Base-by-base conservation (phyloP, 2,329 filamentous ascomycete species). In the Trichoderma simmonsii region DNA sequence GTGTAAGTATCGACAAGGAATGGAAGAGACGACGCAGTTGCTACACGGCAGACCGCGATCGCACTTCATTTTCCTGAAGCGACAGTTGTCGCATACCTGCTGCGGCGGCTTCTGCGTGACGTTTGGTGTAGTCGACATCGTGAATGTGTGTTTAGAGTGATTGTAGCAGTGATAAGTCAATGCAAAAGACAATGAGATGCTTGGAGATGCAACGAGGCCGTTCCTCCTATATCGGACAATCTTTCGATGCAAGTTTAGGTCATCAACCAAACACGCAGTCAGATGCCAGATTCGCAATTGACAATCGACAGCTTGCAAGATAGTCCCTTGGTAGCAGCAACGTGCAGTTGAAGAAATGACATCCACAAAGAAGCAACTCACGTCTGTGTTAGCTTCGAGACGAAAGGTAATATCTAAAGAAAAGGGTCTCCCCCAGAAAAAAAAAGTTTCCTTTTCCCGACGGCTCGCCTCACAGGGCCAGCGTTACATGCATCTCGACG, bases 21-120 rank as follows among this genome's bases (percentile, higher is more conserved):
- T 73, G n/a, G 75, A 73, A 4, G 75, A 75, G 32, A 74, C 66
- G 65, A 75, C 71, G 74, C 79, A 80, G 61, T 77, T 79, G 70
- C 73, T 76, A 65, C 78, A 80, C 8, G 78, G 79, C 30, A 75
- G 59, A 3, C 75, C 77, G 14, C 79, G 78, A 70, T 81, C 79
- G 66, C 79, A 81, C 69, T 79, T 81, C 65, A 80, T 78, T 70
- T 81, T 81, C 68, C 79, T 76, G 60, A 76, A 79, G 54, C 78
- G 78, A 54, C 78, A 79, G 70, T 76, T 79, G 60, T 79, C 78
- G 72, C 78, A 79, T 7, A 78, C 77, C 61, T 79, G 78, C 32
- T 71, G 68, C 24, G 68, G 21, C 43, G 68, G 60, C 60, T 62
- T 61, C 24, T n/a, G 24, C 18, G 60, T 43, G 48, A 36, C 26